Conservation (phyloP, 345 rosid genomes). For the Boechera stricta region DNA sequence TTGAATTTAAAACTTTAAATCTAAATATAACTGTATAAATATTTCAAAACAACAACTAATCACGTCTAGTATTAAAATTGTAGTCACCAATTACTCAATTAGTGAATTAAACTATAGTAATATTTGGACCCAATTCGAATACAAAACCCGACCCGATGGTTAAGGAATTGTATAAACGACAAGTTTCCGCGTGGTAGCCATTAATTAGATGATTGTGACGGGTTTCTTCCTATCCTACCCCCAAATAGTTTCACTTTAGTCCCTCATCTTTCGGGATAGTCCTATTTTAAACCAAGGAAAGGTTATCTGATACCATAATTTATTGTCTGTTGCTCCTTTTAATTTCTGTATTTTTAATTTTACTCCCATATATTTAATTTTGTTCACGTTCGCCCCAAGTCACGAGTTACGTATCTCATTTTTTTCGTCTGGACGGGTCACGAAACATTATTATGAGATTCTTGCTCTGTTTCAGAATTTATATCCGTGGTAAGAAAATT, state of each 20-base stretch:
- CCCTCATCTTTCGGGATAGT: not conserved
- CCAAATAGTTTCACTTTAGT: constrained; percentile 35
- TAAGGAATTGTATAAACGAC: constrained; percentile 44
- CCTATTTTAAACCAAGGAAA: not conserved
- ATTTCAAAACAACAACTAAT: too few relatives aligned
- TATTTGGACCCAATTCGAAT: constrained; percentile 30
- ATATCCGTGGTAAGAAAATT: constrained; percentile 8
- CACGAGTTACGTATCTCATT: not conserved
- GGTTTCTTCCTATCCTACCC: constrained; percentile 34
- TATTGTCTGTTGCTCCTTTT: constrained; percentile 20
- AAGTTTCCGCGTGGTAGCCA: constrained; percentile 62
- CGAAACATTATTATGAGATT: constrained; percentile 20
- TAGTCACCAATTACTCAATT: not conserved
- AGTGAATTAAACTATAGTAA: not conserved
- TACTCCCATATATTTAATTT: not conserved
- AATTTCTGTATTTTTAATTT: not conserved
- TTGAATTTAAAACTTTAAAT: too few relatives aligned
- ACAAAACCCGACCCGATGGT: constrained; percentile 36
- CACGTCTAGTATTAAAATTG: too few relatives aligned
- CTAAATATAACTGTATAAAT: too few relatives aligned
- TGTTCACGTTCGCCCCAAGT: not conserved
- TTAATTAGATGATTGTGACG: constrained; percentile 50
- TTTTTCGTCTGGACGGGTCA: constrained; percentile 7
- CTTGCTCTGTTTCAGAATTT: constrained; percentile 25
- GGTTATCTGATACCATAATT: not conserved